These are phyloP conservation scores for Pythium dissotocum DNA, from an alignment of 352 stramenopile genomes.

Conservation along the genomic window DNA sequence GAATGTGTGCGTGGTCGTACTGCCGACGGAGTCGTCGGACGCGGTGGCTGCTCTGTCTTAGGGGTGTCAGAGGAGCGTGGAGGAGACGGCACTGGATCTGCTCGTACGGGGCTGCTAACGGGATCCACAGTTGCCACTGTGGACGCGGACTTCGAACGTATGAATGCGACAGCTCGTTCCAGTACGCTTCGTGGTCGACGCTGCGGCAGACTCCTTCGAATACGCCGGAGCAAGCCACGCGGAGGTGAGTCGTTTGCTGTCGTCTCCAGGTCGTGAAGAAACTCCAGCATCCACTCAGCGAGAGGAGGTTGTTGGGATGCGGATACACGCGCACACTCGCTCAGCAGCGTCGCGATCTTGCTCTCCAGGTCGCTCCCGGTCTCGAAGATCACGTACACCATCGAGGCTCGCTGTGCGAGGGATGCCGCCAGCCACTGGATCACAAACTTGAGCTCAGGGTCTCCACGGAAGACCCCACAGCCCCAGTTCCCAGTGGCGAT, in stretches of 20 bases:
- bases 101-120: not conserved
- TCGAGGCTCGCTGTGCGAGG: conserved; percentile 34
- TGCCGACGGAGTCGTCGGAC: not conserved
- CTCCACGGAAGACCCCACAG: conserved; percentile 73
- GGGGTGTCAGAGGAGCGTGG: not conserved
- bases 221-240: not conserved
- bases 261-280: conserved; percentile 13
- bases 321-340: not conserved
- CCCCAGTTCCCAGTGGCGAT: conserved; percentile 83
- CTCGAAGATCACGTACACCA: conserved; percentile 71
- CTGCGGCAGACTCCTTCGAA: not conserved
- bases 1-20: not conserved
- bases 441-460: conserved; percentile 78
- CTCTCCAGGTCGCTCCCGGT: conserved; percentile 40
- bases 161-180: conserved; percentile 8
- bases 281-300: conserved; percentile 11
- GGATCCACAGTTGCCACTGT: not conserved
- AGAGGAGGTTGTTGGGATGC: not conserved
- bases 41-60: not conserved
- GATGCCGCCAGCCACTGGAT: conserved; percentile 83
- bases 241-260: not conserved
- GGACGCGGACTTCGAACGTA: not conserved
- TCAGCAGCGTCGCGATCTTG: conserved; percentile 35
- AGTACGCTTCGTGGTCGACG: conserved; percentile 3
- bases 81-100: not conserved